Evolutionary conservation across 495 filamentous ascomycete genomes (phyloP), one percentile per base, ranked within the genome.

Genomic region (Podospora didyma): DNA sequence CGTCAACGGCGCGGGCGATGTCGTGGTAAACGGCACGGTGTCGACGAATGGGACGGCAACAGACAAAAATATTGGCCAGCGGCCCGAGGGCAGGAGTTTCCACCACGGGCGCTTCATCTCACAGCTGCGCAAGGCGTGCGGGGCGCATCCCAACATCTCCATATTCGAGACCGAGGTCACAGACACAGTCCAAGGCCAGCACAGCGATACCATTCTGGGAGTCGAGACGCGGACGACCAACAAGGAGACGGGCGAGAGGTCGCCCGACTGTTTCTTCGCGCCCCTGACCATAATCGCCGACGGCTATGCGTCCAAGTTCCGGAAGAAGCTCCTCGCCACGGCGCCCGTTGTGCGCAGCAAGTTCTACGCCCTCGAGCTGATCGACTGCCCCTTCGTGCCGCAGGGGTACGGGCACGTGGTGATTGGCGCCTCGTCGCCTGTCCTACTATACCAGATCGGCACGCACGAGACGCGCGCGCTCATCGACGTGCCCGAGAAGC

Each of bases 391-490:
- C 17, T 82, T 97, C 2, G 90, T 92, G 4, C 71, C 72, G 21
- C 83, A 86, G 2, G 70, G 81, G 58, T 86, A 89, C 70, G 94
- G 94, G 17, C 93, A 96, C 68, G 93, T 98, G 49, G 75, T 97
- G 37, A 85, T 98, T 54, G 87, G 88, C 55, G 83, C 89, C 53
- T 79, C 81, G 28, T 81, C 86, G 5, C 93, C 93, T 1, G 86
- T 96, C 45, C 85, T 98, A 19, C 81, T 98, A 56, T 98, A 98
- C 77, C 94, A 97, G 74, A 98, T 98, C 72, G 93, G 95, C 62
- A 88, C 90, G 12, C 90, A 88, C 75, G 94, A 97, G 71, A 98
- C 94, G 3, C 83, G 94, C 46, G 88, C 89, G 19, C 81, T 98
- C 12, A 81, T 97, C 63, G 92, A 97, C 73, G 82, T 98, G n/a